Conservation (phyloP, 495 filamentous ascomycete species). For the Bathelium albidoporum region DNA sequence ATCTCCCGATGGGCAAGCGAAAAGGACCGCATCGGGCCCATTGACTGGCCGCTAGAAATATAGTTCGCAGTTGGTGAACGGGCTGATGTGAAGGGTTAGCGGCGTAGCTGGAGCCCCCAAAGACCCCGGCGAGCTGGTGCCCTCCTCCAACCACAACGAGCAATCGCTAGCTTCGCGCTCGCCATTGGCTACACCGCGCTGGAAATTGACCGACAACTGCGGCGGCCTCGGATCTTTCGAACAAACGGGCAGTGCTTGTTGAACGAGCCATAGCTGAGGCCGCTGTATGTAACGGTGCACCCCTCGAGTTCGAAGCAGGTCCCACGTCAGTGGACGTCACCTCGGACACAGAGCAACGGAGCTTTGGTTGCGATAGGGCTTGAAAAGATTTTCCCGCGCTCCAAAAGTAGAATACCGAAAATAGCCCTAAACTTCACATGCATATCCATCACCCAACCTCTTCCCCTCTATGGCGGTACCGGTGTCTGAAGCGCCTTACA, state of each 20-base stretch:
- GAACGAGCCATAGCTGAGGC: neutral
- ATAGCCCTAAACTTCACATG: conserved; percentile 1
- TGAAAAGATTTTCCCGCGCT: neutral
- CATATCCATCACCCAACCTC: neutral
- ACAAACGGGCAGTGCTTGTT: neutral
- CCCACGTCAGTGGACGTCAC: too few species aligned
- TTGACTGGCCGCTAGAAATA: neutral
- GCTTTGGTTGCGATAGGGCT: too few species aligned
- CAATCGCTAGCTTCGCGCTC: neutral
- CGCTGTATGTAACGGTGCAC: too few species aligned
- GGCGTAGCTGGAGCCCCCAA: neutral
- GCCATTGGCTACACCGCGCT: neutral
- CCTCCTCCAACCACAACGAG: neutral
- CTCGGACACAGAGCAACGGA: too few species aligned
- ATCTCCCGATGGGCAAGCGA: neutral
- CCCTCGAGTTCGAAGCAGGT: too few species aligned
- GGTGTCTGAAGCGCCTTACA: neutral
- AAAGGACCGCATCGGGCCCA: neutral
- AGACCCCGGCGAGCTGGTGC: neutral
- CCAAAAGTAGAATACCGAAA: neutral
- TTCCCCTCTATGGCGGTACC: neutral
- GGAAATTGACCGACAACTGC: neutral
- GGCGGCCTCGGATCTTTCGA: neutral
- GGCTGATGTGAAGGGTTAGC: neutral
- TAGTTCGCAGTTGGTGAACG: conserved; percentile 2